Conservation (phyloP, 768 basidiomycete genomes). For the Boletus tylopilopsis region DNA sequence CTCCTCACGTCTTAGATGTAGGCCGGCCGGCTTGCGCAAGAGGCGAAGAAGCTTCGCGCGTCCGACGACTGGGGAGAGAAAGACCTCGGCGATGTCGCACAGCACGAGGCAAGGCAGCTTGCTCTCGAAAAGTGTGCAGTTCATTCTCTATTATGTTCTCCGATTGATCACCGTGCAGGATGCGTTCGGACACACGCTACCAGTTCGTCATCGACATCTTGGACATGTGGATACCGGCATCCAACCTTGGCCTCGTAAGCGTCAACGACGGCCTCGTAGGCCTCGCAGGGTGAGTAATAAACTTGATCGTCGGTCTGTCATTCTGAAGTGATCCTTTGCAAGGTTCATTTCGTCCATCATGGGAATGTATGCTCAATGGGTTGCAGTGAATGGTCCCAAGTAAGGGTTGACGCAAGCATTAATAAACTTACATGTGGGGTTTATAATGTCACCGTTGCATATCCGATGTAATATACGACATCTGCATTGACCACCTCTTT, state of each 20-base stretch:
- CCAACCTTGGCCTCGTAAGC: constrained; percentile 67
- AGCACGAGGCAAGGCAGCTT: constrained; percentile 61
- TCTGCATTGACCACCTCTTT: not conserved
- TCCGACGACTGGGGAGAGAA: constrained; percentile 55
- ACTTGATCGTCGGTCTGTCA: not conserved
- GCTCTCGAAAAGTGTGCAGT: constrained; percentile 49
- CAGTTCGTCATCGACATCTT: constrained; percentile 84
- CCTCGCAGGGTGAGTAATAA: constrained; percentile 66
- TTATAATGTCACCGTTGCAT: not conserved
- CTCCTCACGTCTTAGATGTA: constrained; percentile 20
- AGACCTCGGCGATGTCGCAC: constrained; percentile 60
- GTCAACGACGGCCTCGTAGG: constrained; percentile 86
- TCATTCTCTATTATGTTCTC: not conserved
- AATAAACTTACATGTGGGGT: not conserved
- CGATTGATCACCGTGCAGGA: constrained; percentile 35
- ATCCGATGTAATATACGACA: no score
- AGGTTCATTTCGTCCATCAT: constrained; percentile 72
- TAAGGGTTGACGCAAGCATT: constrained; percentile 17
- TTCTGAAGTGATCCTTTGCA: constrained; percentile 2
- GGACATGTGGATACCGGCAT: constrained; percentile 89
- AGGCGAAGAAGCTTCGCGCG: constrained; percentile 49
- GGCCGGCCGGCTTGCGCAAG: constrained; percentile 59
- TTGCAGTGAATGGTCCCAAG: constrained; percentile 43
- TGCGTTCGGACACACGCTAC: constrained; percentile 60
- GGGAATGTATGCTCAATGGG: constrained; percentile 67